Evolutionary conservation across 2,329 filamentous ascomycete species (phyloP).

Genomic region (Trichophyton verrucosum): DNA sequence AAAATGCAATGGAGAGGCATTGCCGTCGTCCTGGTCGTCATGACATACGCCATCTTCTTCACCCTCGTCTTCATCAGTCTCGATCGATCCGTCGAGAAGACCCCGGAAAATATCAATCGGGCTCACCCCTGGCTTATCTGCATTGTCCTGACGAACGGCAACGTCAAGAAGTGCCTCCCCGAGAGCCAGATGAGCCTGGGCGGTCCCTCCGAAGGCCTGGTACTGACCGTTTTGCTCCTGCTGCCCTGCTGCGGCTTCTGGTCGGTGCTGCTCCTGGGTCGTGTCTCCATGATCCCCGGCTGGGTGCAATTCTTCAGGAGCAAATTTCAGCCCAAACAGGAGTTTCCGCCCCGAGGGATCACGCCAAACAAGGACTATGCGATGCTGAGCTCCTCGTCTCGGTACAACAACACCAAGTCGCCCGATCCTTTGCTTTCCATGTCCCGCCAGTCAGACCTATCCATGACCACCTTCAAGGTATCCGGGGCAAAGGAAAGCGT

Average conservation of each 20-base stretch:
- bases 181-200: conserved; percentile 37
- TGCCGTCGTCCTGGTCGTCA: conserved; percentile 75
- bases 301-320: conserved; percentile 58
- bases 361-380: conserved; percentile 62
- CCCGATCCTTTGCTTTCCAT: conserved; percentile 24
- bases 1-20: conserved; percentile 92
- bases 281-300: conserved; percentile 71
- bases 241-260: conserved; percentile 79
- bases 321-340: conserved; percentile 42
- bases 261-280: conserved; percentile 67
- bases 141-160: conserved; percentile 44
- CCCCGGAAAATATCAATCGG: conserved; percentile 43
- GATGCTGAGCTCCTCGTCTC: conserved; percentile 47
- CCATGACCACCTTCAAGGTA: conserved; percentile 13
- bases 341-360: conserved; percentile 62
- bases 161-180: conserved; percentile 54
- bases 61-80: conserved; percentile 81
- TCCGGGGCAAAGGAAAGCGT: conserved; percentile 17
- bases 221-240: conserved; percentile 70
- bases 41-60: conserved; percentile 88
- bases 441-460: conserved; percentile 17
- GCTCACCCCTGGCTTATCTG: conserved; percentile 60
- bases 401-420: conserved; percentile 18
- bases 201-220: conserved; percentile 61
- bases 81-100: conserved; percentile 54